Evolutionary conservation across 257 asterid species (phyloP), one percentile per base, ranked within the genome.

Genomic region (Apocynum venetum): DNA sequence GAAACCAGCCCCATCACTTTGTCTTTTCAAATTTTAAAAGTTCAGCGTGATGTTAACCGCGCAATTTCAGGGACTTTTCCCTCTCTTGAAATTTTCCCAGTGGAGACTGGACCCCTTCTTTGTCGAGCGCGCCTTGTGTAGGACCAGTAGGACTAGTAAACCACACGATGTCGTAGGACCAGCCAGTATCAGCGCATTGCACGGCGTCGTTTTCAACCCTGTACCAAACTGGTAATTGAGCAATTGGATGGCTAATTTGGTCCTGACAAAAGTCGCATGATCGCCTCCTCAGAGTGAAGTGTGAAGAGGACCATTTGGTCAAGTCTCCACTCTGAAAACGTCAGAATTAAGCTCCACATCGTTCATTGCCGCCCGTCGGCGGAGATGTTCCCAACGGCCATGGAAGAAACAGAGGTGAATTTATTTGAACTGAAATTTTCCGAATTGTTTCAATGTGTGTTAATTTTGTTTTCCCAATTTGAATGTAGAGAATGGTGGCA

Each of bases 401-500:
- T 86, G 88, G 51, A 87, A 43, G 90, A 86, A 74, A 9, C 61
- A 3, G 81, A 60, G 81, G 81, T 78, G 8, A 20, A 3, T n/a
- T 35, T 38, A 61, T 20, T 69, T 44, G 25, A 35, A 7, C 53
- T 71, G 9, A n/a, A 47, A 12, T 0, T 6, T 47, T 12, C 2
- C 0, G 46, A 49, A 47, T 71, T 49, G n/a, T 51, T 47, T 51
- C 36, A 48, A 6, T 36, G 46, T 4, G 53, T 71, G 25, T 40
- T 73, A 38, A 51, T 31, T 71, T 71, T 71, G n/a, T 3, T 36
- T 51, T 40, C 65, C 79, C 70, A 61, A 70, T 80, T 41, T 20
- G 11, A 35, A 15, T 76, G 84, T 74, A 88, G 89, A 72, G 82
- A 77, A 85, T 85, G 86, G 89, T 88, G 84, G 89, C 84, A 55